Evolutionary conservation across 2,329 filamentous ascomycete genomes (phyloP).

Genomic region (Exophiala alcalophila): DNA sequence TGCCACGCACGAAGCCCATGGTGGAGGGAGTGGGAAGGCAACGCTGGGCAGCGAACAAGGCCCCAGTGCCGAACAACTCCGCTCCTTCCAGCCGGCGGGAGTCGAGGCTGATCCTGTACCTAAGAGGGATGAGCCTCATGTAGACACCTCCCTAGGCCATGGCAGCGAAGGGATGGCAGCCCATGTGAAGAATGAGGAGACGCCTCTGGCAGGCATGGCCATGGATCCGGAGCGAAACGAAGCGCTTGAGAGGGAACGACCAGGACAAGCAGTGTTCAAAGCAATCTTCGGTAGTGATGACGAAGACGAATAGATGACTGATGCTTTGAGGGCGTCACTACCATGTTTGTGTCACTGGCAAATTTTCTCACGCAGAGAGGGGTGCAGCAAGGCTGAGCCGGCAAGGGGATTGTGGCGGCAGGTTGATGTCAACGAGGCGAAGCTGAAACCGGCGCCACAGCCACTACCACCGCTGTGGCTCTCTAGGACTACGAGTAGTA

Average conservation of each 20-base stretch:
- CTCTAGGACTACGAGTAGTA: no score
- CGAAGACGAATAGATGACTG: slow-evolving; percentile 62
- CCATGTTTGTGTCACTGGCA: no score
- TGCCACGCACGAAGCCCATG: slow-evolving; percentile 25
- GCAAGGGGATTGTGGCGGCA: not conserved
- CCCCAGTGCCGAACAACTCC: slow-evolving; percentile 6
- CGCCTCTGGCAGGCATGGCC: no score
- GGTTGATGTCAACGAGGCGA: not conserved
- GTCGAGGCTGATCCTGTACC: no score
- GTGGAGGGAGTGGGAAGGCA: slow-evolving; percentile 34
- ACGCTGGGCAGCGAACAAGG: slow-evolving; percentile 3
- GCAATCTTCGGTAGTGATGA: slow-evolving; percentile 92
- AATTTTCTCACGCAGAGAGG: no score
- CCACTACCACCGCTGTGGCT: no score
- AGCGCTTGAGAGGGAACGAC: slow-evolving; percentile 68
- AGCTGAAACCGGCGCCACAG: not conserved
- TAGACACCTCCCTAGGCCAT: no score
- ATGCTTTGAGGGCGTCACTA: no score
- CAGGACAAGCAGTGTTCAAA: slow-evolving; percentile 78
- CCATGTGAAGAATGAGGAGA: slow-evolving; percentile 13
- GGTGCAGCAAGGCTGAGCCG: no score
- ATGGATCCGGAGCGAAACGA: slow-evolving; percentile 75
- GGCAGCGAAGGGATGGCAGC: slow-evolving; percentile 25
- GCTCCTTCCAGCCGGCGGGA: slow-evolving; percentile 35
- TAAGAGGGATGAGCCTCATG: no score